Evolutionary conservation across 2,329 filamentous ascomycete species (phyloP).

Genomic region (Elsinoe ampelina): DNA sequence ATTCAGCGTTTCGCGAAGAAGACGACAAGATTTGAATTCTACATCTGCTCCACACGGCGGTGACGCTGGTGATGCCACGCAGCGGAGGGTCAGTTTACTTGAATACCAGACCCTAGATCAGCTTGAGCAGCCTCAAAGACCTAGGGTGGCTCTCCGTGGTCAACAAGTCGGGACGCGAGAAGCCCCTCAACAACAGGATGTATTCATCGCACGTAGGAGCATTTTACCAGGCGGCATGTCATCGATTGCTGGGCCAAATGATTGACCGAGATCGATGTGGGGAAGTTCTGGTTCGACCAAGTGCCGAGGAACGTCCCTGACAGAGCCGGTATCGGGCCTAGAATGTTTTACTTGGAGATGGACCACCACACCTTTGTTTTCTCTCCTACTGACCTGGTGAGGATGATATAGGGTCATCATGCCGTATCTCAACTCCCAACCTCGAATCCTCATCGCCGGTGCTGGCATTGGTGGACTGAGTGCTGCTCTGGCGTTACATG

Average conservation of each 20-base stretch:
- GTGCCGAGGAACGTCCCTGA: conserved; percentile 8
- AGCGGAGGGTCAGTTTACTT: too few relatives aligned
- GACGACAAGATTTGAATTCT: too few relatives aligned
- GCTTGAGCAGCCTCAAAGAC: too few relatives aligned
- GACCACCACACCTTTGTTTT: background rate
- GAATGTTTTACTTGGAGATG: background rate
- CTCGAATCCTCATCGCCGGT: conserved; percentile 38
- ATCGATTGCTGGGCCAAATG: background rate
- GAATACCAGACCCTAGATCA: too few relatives aligned
- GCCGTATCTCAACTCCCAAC: conserved; percentile 13
- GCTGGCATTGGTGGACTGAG: conserved; percentile 44
- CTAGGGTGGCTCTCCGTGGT: too few relatives aligned
- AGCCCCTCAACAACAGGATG: too few relatives aligned
- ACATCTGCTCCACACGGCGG: too few relatives aligned
- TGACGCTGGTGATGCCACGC: too few relatives aligned
- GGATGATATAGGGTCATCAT: background rate
- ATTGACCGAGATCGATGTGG: conserved; percentile 5
- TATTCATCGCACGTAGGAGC: too few relatives aligned
- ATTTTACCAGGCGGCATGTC: background rate
- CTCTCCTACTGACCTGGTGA: background rate
- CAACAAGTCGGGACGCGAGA: too few relatives aligned
- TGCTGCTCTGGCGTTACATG: conserved; percentile 46
- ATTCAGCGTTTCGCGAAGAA: too few relatives aligned
- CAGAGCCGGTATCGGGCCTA: conserved; percentile 6
- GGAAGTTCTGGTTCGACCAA: conserved; percentile 4